Evolutionary conservation across 495 filamentous ascomycete genomes (phyloP).

Genomic region (Astrothelium subdiscretum): DNA sequence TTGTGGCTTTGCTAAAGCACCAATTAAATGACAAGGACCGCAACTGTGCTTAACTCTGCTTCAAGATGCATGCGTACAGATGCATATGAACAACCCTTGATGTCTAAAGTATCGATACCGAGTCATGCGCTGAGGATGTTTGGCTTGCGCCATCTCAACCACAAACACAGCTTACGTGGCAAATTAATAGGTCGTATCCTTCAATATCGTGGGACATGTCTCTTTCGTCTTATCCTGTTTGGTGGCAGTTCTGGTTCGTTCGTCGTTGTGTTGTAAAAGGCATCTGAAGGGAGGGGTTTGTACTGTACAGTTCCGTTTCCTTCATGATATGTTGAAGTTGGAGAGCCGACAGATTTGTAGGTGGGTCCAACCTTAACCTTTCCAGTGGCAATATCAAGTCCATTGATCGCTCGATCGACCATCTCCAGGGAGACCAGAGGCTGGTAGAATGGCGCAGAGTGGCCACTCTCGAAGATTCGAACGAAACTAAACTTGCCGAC

Average conservation of each 20-base stretch:
- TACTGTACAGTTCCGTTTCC: slow-evolving; percentile 46
- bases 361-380: slow-evolving; percentile 19
- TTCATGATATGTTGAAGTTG: slow-evolving; percentile 42
- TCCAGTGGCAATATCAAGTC: slow-evolving; percentile 52
- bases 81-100: not conserved
- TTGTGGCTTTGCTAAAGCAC: too few relatives aligned
- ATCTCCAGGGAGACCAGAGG: slow-evolving; percentile 46
- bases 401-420: slow-evolving; percentile 45
- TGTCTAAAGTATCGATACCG: not conserved
- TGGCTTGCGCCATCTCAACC: not conserved
- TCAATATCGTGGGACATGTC: not conserved
- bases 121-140: not conserved
- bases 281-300: slow-evolving; percentile 33
- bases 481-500: slow-evolving; percentile 58
- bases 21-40: too few relatives aligned
- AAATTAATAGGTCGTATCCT: not conserved
- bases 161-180: not conserved
- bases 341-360: slow-evolving; percentile 40
- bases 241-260: slow-evolving; percentile 25
- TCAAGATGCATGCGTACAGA: not conserved
- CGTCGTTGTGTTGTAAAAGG: slow-evolving; percentile 44
- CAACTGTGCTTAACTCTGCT: not conserved
- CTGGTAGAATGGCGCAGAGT: slow-evolving; percentile 60
- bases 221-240: not conserved
- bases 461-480: slow-evolving; percentile 58